Conservation (phyloP, 2,329 filamentous ascomycete species). For the Aspergillus pseudotamarii region DNA sequence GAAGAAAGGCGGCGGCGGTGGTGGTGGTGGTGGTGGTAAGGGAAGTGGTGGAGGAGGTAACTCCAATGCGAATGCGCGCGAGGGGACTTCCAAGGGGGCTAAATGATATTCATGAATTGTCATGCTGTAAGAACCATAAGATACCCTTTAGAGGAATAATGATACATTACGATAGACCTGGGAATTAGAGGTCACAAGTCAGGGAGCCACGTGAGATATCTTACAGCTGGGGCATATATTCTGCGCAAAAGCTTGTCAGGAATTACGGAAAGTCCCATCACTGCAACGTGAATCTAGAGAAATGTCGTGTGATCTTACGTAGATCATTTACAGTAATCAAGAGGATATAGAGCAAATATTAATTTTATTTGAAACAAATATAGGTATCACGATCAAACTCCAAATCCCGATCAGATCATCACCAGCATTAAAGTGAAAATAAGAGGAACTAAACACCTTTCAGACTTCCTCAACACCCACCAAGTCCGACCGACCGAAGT, state of each 20-base stretch:
- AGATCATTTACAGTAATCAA: background rate
- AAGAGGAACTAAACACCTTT: conserved; percentile 62
- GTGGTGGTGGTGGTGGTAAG: conserved; percentile 16
- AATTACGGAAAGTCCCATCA: too few species aligned
- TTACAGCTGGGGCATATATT: accelerated
- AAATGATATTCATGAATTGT: conserved; percentile 19
- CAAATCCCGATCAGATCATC: background rate
- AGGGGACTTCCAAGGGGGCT: conserved; percentile 17
- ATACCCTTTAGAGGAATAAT: background rate
- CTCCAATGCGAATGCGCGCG: conserved; percentile 12
- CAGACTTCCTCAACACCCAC: conserved; percentile 90
- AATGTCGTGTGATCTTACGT: too few species aligned
- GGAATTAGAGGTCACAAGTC: too few species aligned
- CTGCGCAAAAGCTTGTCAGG: too few species aligned
- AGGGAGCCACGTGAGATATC: too few species aligned
- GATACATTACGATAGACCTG: background rate
- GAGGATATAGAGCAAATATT: background rate
- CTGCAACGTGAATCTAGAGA: too few species aligned
- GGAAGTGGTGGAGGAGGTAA: conserved; percentile 7
- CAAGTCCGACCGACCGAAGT: conserved; percentile 75
- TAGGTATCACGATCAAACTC: background rate
- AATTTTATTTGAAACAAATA: background rate
- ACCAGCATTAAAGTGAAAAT: conserved; percentile 56
- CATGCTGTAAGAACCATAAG: background rate
- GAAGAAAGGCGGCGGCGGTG: conserved; percentile 19